Evolutionary conservation across 2,329 filamentous ascomycete species (phyloP), one percentile per base, ranked within the genome.

Genomic region (Monosporascus ibericus): DNA sequence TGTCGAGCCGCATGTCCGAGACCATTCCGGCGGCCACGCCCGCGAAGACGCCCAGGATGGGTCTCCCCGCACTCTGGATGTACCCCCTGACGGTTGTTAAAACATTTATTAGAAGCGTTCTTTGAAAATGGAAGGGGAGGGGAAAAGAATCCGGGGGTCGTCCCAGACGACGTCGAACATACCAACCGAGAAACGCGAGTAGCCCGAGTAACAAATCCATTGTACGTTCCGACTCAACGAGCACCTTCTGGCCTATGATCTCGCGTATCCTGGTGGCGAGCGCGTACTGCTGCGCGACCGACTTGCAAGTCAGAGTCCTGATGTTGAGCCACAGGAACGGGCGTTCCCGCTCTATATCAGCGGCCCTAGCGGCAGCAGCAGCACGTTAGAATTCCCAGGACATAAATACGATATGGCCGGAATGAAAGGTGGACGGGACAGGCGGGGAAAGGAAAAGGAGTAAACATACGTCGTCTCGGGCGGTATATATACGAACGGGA

Each of bases 151-250:
- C 30, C 27, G 9, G 24, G 0, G 18, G 15, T 6, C 1, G 11
- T 18, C 25, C 11, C 15, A 25, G 24, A 8, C n/a, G 6, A 18
- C 4, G 18, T n/a, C 0, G 44, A 14, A 57, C 69, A 58, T 61
- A 75, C 77, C 79, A 82, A 34, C 68, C 66, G 22, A 73, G 66
- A 50, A 67, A 75, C 49, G 57, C 68, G 17, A 84, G 59, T 3
- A 82, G 53, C 0, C 79, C 79, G 11, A 78, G 67, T 2, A 84
- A 65, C 11, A 82, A 56, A 55, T 84, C 81, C 39, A 82, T 65
- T 47, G 63, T 73, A 48, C 74, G 72, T 51, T 81, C 77, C n/a
- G 71, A 66, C 9, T 76, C 70, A 14, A 79, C 53, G 6, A 82
- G 58, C 25, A 80, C 65, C 51, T 71, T 72, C n/a, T 73, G 68